A percentile compares a stretch with the other conserved stretches of the same genome.
phyloP scores from a whole-genome alignment of 352 stramenopile genomes.

The Globisporangium paddicum region DNA sequence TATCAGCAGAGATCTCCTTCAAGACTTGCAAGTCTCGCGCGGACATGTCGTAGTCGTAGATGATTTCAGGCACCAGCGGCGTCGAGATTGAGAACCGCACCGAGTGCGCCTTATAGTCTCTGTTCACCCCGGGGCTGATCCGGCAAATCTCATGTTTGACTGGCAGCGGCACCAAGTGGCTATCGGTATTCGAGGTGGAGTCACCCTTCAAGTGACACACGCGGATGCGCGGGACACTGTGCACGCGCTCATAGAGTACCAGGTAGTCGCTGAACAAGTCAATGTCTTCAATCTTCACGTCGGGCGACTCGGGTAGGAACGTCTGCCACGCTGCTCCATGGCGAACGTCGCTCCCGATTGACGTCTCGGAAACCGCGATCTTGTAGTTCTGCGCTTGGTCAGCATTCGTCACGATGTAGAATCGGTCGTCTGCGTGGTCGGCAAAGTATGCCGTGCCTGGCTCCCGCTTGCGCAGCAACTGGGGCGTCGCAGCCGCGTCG shows the following conservation, averaged over 20 bases:
- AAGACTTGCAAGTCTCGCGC: constrained; percentile 35
- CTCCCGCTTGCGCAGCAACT: constrained; percentile 45
- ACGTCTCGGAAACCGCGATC: constrained; percentile 21
- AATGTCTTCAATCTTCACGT: constrained; percentile 87
- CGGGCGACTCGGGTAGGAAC: constrained; percentile 42
- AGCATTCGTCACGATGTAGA: constrained; percentile 84
- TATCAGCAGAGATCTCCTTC: constrained; percentile 45
- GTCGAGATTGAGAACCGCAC: constrained; percentile 76
- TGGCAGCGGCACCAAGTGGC: constrained; percentile 55
- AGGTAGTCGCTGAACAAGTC: constrained; percentile 79
- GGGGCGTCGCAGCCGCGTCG: constrained; percentile 21
- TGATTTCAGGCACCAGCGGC: constrained; percentile 64
- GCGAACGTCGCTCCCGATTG: not conserved
- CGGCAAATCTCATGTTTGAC: constrained; percentile 48
- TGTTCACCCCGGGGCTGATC: constrained; percentile 77
- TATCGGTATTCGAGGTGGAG: not conserved
- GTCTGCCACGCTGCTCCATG: constrained; percentile 26
- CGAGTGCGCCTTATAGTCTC: constrained; percentile 49
- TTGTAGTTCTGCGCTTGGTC: constrained; percentile 76
- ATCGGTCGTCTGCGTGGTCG: constrained; percentile 61
- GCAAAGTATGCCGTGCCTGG: constrained; percentile 78
- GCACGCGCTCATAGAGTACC: constrained; percentile 77
- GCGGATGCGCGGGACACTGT: constrained; percentile 69
- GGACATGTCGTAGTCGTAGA: constrained; percentile 77
- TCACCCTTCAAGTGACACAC: constrained; percentile 28